Percentiles rank a stretch among this genome's conserved stretches.
phyloP scores from a whole-genome alignment of 176 grass and related monocot genomes.

The Rhynchospora tenuis region DNA sequence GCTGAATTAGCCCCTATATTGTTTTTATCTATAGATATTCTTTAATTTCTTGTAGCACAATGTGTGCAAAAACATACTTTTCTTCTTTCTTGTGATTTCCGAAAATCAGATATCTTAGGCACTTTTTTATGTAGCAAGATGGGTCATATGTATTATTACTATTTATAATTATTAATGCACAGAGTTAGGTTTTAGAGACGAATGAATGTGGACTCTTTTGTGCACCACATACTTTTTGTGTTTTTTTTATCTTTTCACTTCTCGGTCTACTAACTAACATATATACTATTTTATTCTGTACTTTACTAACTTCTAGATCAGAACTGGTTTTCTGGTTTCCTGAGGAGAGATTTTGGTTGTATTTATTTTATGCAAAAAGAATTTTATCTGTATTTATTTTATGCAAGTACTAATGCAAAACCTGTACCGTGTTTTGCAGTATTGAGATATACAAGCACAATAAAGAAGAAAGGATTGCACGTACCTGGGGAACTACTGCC shows the following conservation, averaged over 20 bases:
- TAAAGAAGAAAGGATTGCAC: conserved; percentile 97
- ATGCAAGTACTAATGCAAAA: not conserved
- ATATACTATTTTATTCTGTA: not conserved
- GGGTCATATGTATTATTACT: not conserved
- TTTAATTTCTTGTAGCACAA: not conserved
- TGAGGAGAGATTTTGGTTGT: not conserved
- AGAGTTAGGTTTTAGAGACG: not conserved
- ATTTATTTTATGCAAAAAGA: not conserved
- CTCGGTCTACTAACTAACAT: not conserved
- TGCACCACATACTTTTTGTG: conserved; percentile 25
- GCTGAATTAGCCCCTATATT: not conserved
- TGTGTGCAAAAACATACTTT: not conserved
- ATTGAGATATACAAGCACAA: conserved; percentile 99
- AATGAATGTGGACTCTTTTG: not conserved
- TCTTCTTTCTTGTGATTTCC: not conserved
- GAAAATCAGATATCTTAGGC: not conserved
- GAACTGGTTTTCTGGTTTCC: not conserved
- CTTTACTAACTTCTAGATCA: not conserved
- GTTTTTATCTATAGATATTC: not conserved
- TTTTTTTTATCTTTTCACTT: conserved; percentile 78
- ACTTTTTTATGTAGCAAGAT: not conserved
- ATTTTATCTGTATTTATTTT: conserved; percentile 5
- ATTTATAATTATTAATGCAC: not conserved
- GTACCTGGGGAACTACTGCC: conserved; percentile 93
- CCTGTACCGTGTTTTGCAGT: conserved; percentile 31